Evolutionary conservation across 495 filamentous ascomycete genomes (phyloP).

Genomic region (Neurospora sp.): DNA sequence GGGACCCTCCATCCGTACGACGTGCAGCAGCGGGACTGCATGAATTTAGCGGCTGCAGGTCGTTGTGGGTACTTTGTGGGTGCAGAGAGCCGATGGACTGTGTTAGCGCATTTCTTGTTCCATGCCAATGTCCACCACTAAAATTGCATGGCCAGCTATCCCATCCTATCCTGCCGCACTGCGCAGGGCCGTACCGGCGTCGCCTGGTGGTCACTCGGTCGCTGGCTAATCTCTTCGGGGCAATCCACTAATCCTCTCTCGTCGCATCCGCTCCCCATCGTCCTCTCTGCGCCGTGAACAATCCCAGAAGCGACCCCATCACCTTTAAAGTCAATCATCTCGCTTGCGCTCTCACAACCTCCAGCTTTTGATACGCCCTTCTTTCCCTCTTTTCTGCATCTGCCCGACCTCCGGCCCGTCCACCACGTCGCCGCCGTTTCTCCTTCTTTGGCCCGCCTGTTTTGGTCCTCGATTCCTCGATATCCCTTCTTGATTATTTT

Average conservation of each 20-base stretch:
- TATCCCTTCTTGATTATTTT: constrained; percentile 14
- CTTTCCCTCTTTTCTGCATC: constrained; percentile 14
- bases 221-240: constrained; percentile 30
- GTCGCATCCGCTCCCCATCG: constrained; percentile 18
- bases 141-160: constrained; percentile 7
- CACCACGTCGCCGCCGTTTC: constrained; percentile 5
- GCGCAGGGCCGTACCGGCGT: constrained; percentile 1
- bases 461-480: constrained; percentile 11
- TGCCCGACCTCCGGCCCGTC: constrained; percentile 20
- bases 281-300: constrained; percentile 21
- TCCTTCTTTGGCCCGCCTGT: constrained; percentile 12
- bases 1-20: neutral
- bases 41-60: constrained; percentile 10
- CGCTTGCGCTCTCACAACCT: constrained; percentile 37
- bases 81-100: constrained; percentile 8
- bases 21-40: constrained; percentile 16
- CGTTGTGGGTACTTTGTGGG: constrained; percentile 7
- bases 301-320: constrained; percentile 30
- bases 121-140: neutral
- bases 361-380: constrained; percentile 26
- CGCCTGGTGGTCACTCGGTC: constrained; percentile 6
- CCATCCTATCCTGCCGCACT: constrained; percentile 3
- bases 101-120: constrained; percentile 11
- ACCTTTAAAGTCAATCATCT: constrained; percentile 38
- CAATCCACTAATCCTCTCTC: constrained; percentile 23